phyloP scores from a whole-genome alignment of 768 basidiomycete genomes.

The Auriscalpium microsporum region DNA sequence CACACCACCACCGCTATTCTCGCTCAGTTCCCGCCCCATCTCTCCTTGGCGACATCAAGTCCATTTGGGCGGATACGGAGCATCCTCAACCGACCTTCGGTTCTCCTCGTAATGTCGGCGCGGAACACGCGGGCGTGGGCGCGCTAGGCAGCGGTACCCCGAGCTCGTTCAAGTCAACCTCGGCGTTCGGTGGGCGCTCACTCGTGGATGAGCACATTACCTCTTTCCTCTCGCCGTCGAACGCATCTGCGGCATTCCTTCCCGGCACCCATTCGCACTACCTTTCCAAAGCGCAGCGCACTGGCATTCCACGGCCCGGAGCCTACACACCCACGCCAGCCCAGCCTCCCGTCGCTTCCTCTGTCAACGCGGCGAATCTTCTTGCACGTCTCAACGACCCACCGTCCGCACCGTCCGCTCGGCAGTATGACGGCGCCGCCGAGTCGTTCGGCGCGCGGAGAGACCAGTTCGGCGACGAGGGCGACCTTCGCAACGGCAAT shows the following conservation, averaged over 20 bases:
- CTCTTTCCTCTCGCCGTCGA: constrained; percentile 53
- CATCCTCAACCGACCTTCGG: constrained; percentile 18
- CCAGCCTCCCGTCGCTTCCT: constrained; percentile 5
- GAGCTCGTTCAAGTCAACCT: constrained; percentile 42
- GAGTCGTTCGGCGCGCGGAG: constrained; percentile 32
- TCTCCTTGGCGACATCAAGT: constrained; percentile 64
- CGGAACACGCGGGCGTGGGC: constrained; percentile 9
- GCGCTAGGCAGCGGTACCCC: constrained; percentile 36
- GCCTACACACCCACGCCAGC: constrained; percentile 3
- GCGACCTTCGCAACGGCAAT: constrained; percentile 29
- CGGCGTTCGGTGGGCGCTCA: constrained; percentile 27
- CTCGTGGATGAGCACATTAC: constrained; percentile 28
- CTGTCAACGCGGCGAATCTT: constrained; percentile 13
- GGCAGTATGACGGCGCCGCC: constrained; percentile 20
- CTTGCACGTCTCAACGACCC: constrained; percentile 16
- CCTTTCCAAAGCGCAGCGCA: constrained; percentile 39
- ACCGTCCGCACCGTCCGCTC: constrained; percentile 12
- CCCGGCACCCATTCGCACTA: constrained; percentile 65
- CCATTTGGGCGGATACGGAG: constrained; percentile 69
- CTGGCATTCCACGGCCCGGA: constrained; percentile 16
- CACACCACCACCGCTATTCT: constrained; percentile 61
- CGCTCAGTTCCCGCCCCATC: constrained; percentile 76
- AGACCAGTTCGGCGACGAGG: constrained; percentile 25
- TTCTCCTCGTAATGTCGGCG: constrained; percentile 27
- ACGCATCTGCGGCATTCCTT: constrained; percentile 77